Base-by-base conservation (phyloP, 2,329 filamentous ascomycete genomes). In the Beauveria scarabaeidicola region DNA sequence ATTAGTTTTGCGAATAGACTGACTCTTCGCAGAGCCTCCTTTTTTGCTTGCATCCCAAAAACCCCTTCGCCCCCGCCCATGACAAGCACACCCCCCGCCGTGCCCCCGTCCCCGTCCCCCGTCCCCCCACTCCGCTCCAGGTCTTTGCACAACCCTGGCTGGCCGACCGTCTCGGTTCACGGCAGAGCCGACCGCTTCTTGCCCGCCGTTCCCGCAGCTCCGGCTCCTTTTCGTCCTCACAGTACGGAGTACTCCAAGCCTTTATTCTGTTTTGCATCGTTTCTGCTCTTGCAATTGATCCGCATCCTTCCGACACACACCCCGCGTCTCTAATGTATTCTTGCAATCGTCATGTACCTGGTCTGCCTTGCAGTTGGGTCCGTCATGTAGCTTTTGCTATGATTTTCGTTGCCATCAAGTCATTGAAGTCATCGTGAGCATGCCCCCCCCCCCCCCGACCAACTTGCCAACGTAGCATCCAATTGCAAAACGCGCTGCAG, bases 391-490 rank as follows among this genome's bases (percentile, higher is more conserved):
- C 15, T 44, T 44, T 44, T 58, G 23, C 21, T 23, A 21, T 36
- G 32, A 48, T 52, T 36, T 17, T 40, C 46, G 5, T 29, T 27
- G 29, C 19, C 32, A 8, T 43, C 15, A 57, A 44, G 51, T 55
- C 44, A 50, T 60, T 60, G 51, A 60, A 48, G 58, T 55, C 25
- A 54, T 60, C 58, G 58, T 60, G 51, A 50, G 21, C 15, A 32
- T 21, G 29, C 19, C 29, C 17, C 17, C 23, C n/a, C 19, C 29
- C 17, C 17, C 23, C n/a, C 19, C 47, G 32, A 19, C 21, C 46
- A 25, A 50, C 47, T 21, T 17, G 19, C 10, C 6, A 19, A 15
- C 23, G 38, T 43, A 29, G 36, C 5, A 41, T 41, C 36, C 32
- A 40, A 51, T 29, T 9, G 17, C 13, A 17, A 38, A 58, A 58